phyloP scores from a whole-genome alignment of 2,329 filamentous ascomycete species.

The Colletotrichum spaethianum region DNA sequence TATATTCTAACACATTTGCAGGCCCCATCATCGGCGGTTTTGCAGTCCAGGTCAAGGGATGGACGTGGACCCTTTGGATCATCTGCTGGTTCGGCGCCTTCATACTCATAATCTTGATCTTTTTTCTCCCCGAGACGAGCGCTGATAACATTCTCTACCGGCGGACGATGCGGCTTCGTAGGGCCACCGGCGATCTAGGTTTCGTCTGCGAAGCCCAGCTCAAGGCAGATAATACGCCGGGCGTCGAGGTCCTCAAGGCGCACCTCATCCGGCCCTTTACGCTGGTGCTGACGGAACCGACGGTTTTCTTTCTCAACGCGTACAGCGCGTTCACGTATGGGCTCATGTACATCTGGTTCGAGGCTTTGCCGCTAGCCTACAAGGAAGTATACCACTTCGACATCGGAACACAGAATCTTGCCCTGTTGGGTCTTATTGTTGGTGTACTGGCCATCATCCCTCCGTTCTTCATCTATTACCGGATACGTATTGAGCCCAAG shows the following conservation, averaged over 20 bases:
- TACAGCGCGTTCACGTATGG: slow-evolving; percentile 33
- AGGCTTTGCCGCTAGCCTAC: slow-evolving; percentile 23
- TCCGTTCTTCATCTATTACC: slow-evolving; percentile 35
- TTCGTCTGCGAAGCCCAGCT: slow-evolving; percentile 38
- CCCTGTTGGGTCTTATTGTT: slow-evolving; percentile 28
- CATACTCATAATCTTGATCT: slow-evolving; percentile 42
- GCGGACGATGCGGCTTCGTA: slow-evolving; percentile 42
- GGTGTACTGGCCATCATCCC: slow-evolving; percentile 24
- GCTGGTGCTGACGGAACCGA: slow-evolving; percentile 25
- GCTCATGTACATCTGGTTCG: slow-evolving; percentile 40
- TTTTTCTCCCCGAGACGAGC: slow-evolving; percentile 46
- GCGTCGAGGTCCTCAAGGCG: slow-evolving; percentile 38
- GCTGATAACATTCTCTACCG: slow-evolving; percentile 44
- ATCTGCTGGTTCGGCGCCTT: slow-evolving; percentile 40
- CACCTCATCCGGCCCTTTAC: slow-evolving; percentile 34
- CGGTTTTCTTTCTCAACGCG: slow-evolving; percentile 26
- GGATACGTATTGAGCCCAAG: slow-evolving; percentile 22
- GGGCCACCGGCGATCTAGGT: slow-evolving; percentile 36
- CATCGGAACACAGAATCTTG: background rate
- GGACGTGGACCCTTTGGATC: slow-evolving; percentile 46
- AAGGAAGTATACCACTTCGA: slow-evolving; percentile 40
- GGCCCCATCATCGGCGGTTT: slow-evolving; percentile 37
- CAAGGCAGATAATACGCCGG: slow-evolving; percentile 30
- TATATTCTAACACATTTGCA: background rate
- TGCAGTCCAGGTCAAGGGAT: slow-evolving; percentile 37